Evolutionary conservation across 2,329 filamentous ascomycete genomes (phyloP), one percentile per base, ranked within the genome.

Genomic region (Colletotrichum sp.): DNA sequence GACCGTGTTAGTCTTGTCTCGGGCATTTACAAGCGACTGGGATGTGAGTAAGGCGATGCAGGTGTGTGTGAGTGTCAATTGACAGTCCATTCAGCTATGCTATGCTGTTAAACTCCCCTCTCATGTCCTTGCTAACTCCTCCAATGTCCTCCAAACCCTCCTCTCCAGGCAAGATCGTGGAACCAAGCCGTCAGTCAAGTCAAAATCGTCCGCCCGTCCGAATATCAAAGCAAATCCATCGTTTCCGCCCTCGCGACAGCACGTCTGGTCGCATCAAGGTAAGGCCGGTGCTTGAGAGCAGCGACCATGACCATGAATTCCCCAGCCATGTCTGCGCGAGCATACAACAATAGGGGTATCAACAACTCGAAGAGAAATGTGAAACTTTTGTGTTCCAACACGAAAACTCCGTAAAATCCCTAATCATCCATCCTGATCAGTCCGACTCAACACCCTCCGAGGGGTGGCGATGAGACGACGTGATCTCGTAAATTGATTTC

Each of bases 351-450:
- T 76, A 77, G 74, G 73, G 73, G 76, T 77, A 76, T 77, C 76
- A 77, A 77, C 74, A 77, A 76, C 70, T 76, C 74, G 74, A 77
- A 74, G 69, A 73, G 65, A 73, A 49, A 77, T 68, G 62, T 76
- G 74, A 75, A 76, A 70, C 62, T 76, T 75, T 77, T 77, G 36
- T 69, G 44, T 74, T 76, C 73, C 73, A 70, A 59, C 76, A 71
- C 62, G 62, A 71, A 71, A 75, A 75, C 71, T 67, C 75, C 71
- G 62, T 60, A 75, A 77, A 69, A 65, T 21, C 76, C 73, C 69
- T 62, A 52, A 72, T 69, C 75, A 70, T 71, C 67, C 75, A 36
- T 75, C 63, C 55, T 57, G 64, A 76, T 68, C 68, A 34, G 57
- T 55, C 52, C 52, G 30, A 21, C 55, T 24, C 24, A 32, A 44